Percentiles rank a stretch among this genome's conserved stretches.
phyloP scores from a whole-genome alignment of 2,329 filamentous ascomycete genomes.

The Aschersonia sp. region DNA sequence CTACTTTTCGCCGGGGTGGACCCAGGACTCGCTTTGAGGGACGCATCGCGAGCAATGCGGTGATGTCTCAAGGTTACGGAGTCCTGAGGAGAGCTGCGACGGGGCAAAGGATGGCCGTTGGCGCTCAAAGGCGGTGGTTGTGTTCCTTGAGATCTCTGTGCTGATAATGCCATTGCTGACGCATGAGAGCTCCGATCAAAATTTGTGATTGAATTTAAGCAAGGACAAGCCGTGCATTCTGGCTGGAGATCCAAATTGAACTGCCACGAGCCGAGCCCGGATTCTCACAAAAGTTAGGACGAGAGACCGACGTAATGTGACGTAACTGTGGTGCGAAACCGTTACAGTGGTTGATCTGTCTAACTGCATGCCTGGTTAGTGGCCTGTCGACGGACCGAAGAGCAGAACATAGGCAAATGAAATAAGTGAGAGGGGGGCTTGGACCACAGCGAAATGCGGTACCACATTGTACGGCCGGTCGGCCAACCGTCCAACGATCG shows the following conservation, averaged over 20 bases:
- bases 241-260: neutral
- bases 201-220: neutral
- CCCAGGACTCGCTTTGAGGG: constrained; percentile 12
- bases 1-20: constrained; percentile 8
- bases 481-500: too few species aligned
- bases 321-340: neutral
- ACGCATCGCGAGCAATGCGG: constrained; percentile 27
- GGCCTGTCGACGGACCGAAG: neutral
- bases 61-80: constrained; percentile 34
- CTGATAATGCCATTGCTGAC: constrained; percentile 15
- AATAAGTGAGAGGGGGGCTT: neutral
- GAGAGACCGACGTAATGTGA: neutral
- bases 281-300: neutral
- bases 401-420: neutral
- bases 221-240: neutral
- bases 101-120: constrained; percentile 26
- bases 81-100: constrained; percentile 27
- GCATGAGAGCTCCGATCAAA: constrained; percentile 4
- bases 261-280: neutral
- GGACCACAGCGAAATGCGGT: neutral
- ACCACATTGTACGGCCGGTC: neutral
- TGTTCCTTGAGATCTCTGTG: constrained; percentile 9
- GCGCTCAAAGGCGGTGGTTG: constrained; percentile 11
- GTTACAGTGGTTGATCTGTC: neutral
- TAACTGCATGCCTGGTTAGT: neutral